Conservation (phyloP, 1,284 basidiomycete species). For the Paramarasmius palmivorus region DNA sequence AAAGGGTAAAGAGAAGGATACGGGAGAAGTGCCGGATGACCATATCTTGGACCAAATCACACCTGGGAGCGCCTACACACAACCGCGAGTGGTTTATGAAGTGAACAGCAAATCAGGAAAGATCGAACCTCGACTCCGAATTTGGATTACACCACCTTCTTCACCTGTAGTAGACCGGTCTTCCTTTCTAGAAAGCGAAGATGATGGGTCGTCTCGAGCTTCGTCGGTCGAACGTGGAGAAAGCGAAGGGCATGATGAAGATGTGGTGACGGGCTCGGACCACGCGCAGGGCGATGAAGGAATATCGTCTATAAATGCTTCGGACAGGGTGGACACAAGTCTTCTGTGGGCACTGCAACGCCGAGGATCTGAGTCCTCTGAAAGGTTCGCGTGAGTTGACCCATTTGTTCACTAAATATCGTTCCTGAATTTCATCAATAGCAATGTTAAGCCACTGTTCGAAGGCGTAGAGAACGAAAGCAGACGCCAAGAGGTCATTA, state of each 20-base stretch:
- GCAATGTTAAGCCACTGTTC: neutral
- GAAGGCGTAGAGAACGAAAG: neutral
- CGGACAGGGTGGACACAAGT: neutral
- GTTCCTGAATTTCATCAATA: no score
- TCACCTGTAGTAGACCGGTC: conserved; percentile 1
- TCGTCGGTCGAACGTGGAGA: neutral
- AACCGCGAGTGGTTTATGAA: conserved; percentile 52
- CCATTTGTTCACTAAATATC: no score
- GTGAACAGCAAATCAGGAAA: conserved; percentile 45
- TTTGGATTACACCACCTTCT: conserved; percentile 39
- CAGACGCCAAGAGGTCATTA: conserved; percentile 61
- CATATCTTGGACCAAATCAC: conserved; percentile 7
- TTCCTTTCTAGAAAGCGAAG: conserved; percentile 3
- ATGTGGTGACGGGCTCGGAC: neutral
- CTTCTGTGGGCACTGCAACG: conserved; percentile 6
- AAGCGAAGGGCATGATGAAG: neutral
- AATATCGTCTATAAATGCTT: neutral
- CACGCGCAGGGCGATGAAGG: neutral
- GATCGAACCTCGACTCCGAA: conserved; percentile 56
- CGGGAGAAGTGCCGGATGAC: conserved; percentile 7
- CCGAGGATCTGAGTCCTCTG: neutral
- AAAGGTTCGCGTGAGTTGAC: neutral
- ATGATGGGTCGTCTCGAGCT: neutral
- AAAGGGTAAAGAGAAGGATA: conserved; percentile 15
- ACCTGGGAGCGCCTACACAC: conserved; percentile 10